Evolutionary conservation across 495 filamentous ascomycete species (phyloP).

Genomic region (Viridothelium virens): DNA sequence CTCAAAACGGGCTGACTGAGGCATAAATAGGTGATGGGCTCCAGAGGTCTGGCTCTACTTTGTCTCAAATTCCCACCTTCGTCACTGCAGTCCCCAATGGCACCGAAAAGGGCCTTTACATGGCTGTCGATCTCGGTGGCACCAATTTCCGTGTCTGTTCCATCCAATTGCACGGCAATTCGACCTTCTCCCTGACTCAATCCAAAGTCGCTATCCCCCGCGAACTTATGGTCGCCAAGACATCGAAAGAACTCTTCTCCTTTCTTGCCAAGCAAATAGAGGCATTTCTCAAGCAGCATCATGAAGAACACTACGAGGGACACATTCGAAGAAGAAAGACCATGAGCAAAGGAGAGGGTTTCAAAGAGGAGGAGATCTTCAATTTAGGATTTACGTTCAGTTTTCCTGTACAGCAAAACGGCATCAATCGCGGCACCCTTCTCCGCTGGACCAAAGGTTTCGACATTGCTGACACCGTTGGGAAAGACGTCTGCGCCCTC

Average conservation of each 20-base stretch:
- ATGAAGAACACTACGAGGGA: slow-evolving; percentile 77
- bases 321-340: slow-evolving; percentile 55
- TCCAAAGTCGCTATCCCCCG: slow-evolving; percentile 85
- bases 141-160: slow-evolving; percentile 98
- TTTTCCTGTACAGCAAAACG: slow-evolving; percentile 88
- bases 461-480: slow-evolving; percentile 84
- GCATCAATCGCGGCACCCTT: slow-evolving; percentile 86
- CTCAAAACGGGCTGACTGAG: not conserved
- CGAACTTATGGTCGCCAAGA: slow-evolving; percentile 83
- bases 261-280: slow-evolving; percentile 92
- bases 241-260: slow-evolving; percentile 77
- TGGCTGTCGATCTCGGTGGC: slow-evolving; percentile 93
- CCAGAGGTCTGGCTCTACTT: slow-evolving; percentile 62
- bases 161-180: slow-evolving; percentile 82
- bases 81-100: slow-evolving; percentile 95
- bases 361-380: slow-evolving; percentile 64
- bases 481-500: slow-evolving; percentile 86
- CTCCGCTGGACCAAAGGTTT: slow-evolving; percentile 99
- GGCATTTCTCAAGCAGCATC: slow-evolving; percentile 74
- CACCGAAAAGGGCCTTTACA: slow-evolving; percentile 93
- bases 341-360: slow-evolving; percentile 45
- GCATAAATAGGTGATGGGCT: slow-evolving; percentile 62
- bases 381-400: slow-evolving; percentile 94
- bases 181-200: slow-evolving; percentile 83
- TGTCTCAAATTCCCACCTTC: slow-evolving; percentile 96